Evolutionary conservation across 257 asterid genomes (phyloP).

Genomic region (Solanum ahanhuiri): DNA sequence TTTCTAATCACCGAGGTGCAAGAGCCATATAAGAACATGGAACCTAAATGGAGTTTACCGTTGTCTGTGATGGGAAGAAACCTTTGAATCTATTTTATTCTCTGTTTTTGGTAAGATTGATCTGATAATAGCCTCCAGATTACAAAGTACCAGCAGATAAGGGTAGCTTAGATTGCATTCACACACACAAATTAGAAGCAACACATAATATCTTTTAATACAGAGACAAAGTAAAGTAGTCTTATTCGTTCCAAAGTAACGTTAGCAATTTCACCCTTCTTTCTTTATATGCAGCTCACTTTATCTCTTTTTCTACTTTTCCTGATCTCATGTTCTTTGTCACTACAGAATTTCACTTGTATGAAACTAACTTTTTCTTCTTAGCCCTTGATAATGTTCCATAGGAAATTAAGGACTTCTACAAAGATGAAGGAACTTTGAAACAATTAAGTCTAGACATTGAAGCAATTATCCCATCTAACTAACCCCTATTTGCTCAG

Average conservation of each 20-base stretch:
- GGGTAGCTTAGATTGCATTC: not conserved
- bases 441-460: not conserved
- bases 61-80: not conserved
- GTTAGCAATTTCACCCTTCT: not conserved
- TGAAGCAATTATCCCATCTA: not conserved
- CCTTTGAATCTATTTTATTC: not conserved
- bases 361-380: not conserved
- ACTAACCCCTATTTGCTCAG: not conserved
- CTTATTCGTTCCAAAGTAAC: not conserved
- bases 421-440: not conserved
- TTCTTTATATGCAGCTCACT: not conserved
- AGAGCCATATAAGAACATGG: not conserved
- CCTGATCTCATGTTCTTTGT: not conserved
- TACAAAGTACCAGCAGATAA: not conserved
- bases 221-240: not conserved
- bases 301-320: not conserved
- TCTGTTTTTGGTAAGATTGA: not conserved
- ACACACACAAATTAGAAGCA: not conserved
- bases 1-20: not conserved
- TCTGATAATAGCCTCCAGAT: not conserved
- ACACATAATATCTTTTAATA: not conserved
- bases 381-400: not conserved
- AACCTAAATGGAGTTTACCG: not conserved
- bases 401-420: not conserved
- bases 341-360: not conserved